phyloP scores from a whole-genome alignment of 2,329 filamentous ascomycete genomes.

The Fusarium clavum region DNA sequence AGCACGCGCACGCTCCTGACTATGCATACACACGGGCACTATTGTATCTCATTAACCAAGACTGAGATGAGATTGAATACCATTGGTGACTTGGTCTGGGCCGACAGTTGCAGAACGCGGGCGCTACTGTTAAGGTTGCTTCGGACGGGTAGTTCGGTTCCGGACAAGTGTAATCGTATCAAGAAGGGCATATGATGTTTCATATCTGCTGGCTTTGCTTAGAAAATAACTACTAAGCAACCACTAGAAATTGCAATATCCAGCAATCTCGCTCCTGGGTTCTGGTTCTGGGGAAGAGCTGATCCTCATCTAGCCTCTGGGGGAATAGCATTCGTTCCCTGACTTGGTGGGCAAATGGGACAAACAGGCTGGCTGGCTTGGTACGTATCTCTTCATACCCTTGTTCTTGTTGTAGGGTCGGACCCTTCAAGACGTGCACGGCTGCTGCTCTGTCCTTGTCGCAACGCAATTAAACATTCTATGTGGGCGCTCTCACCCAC shows the following conservation, averaged over 20 bases:
- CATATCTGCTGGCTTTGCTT: not conserved
- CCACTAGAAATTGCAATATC: not conserved
- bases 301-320: conserved; percentile 26
- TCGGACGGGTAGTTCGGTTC: conserved; percentile 15
- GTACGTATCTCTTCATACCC: conserved; percentile 24
- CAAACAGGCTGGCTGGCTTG: conserved; percentile 12
- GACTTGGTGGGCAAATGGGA: conserved; percentile 28
- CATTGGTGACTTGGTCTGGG: conserved; percentile 39
- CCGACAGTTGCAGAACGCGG: conserved; percentile 41
- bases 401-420: conserved; percentile 31
- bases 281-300: conserved; percentile 16
- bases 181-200: not conserved
- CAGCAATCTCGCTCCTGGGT: conserved; percentile 10
- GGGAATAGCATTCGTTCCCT: conserved; percentile 13
- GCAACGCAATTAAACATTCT: conserved; percentile 30
- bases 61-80: conserved; percentile 8
- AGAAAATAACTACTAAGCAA: not conserved
- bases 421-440: conserved; percentile 42
- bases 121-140: conserved; percentile 33
- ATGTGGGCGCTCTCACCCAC: conserved; percentile 26
- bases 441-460: conserved; percentile 32
- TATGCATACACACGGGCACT: conserved; percentile 7
- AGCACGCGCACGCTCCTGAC: conserved; percentile 12
- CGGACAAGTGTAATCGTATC: conserved; percentile 2
- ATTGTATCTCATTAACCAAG: conserved; percentile 5